phyloP scores from a whole-genome alignment of 2,329 filamentous ascomycete genomes.

The Clonostachys chloroleuca region DNA sequence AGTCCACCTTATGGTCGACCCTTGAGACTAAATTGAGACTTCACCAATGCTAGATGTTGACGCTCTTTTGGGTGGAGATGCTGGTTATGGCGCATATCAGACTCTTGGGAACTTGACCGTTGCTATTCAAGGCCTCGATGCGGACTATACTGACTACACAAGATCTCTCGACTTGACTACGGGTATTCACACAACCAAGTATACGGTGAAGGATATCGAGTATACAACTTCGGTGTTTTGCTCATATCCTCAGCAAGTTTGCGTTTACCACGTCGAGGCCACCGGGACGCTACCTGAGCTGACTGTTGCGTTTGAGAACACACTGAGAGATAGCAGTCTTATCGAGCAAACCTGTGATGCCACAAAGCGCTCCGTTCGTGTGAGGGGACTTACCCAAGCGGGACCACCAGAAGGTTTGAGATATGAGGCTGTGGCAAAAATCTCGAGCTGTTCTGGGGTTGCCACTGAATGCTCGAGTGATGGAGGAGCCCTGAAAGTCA shows the following conservation, averaged over 20 bases:
- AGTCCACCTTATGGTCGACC: background rate
- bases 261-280: conserved; percentile 8
- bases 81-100: conserved; percentile 9
- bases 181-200: conserved; percentile 3
- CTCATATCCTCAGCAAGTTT: conserved; percentile 31
- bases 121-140: conserved; percentile 3
- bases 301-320: conserved; percentile 34
- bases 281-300: conserved; percentile 27
- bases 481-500: conserved; percentile 15
- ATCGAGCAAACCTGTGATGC: conserved; percentile 16
- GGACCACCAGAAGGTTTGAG: conserved; percentile 35
- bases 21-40: background rate
- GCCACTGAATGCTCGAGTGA: conserved; percentile 7
- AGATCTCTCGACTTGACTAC: conserved; percentile 6
- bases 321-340: conserved; percentile 19
- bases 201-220: background rate
- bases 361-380: conserved; percentile 14
- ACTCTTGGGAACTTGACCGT: conserved; percentile 9
- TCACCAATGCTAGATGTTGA: conserved; percentile 4
- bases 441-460: conserved; percentile 13
- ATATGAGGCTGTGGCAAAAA: conserved; percentile 27
- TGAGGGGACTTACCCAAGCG: conserved; percentile 29
- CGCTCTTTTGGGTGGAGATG: conserved; percentile 4
- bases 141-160: conserved; percentile 4
- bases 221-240: conserved; percentile 28